A percentile compares a stretch with the other conserved stretches of the same genome.
These are phyloP conservation scores for Aspergillus ochraceoroseus DNA, from an alignment of 2,329 filamentous ascomycete species.

Conservation along the genomic window DNA sequence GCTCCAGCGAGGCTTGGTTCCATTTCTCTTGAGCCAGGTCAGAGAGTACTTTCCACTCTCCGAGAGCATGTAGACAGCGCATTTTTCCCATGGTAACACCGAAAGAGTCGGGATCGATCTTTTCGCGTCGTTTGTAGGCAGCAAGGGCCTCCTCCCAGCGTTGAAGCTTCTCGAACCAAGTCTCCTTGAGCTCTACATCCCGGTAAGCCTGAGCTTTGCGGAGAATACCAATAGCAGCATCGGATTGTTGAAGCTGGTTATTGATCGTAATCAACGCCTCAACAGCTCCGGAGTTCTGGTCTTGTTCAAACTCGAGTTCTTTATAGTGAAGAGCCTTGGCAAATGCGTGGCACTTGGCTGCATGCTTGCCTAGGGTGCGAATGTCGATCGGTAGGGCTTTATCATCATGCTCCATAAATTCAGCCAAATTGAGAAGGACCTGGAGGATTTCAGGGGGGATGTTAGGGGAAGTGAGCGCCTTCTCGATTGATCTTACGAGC, in stretches of 20 bases:
- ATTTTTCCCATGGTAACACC: conserved; percentile 99
- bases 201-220: conserved; percentile 93
- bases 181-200: conserved; percentile 93
- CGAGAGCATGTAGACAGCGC: conserved; percentile 92
- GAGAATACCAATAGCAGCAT: conserved; percentile 95
- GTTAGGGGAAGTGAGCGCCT: conserved; percentile 88
- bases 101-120: conserved; percentile 69
- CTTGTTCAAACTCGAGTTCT: conserved; percentile 94
- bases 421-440: conserved; percentile 87
- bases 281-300: conserved; percentile 90
- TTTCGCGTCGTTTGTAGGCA: conserved; percentile 84
- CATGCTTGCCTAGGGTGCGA: conserved; percentile 85
- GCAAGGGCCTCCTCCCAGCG: conserved; percentile 95
- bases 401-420: conserved; percentile 99
- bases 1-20: conserved; percentile 80
- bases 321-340: conserved; percentile 99
- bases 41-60: conserved; percentile 93
- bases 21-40: conserved; percentile 87
- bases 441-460: conserved; percentile 94
- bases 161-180: conserved; percentile 98
- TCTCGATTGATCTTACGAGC: conserved; percentile 90
- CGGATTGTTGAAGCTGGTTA: conserved; percentile 96
- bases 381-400: conserved; percentile 98
- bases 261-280: conserved; percentile 99
- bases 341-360: conserved; percentile 93